Percentiles rank a stretch among this genome's conserved stretches.
These are phyloP conservation scores for Cystobasidium tubakii DNA, from an alignment of 768 basidiomycete species.

Conservation along the genomic window DNA sequence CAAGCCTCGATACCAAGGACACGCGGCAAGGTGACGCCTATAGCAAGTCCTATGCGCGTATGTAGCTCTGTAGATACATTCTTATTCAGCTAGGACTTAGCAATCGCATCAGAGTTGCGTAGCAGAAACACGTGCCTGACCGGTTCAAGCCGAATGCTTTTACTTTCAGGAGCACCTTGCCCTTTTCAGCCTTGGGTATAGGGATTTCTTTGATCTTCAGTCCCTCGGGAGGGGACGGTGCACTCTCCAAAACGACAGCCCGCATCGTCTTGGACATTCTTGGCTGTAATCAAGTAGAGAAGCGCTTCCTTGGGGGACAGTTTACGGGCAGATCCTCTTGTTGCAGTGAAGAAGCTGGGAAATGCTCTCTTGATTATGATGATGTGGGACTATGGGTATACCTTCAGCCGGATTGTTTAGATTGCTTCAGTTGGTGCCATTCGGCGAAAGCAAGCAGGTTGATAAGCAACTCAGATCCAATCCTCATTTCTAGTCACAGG, in stretches of 20 bases:
- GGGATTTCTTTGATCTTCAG: not conserved
- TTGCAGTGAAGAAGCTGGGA: no score
- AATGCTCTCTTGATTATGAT: no score
- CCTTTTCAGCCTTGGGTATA: constrained; percentile 4
- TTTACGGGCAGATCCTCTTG: no score
- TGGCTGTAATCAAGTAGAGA: not conserved
- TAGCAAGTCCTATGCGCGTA: not conserved
- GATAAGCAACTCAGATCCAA: no score
- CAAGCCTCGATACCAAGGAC: constrained; percentile 6
- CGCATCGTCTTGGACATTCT: not conserved
- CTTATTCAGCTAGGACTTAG: not conserved
- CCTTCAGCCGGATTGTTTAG: no score
- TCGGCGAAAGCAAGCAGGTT: no score
- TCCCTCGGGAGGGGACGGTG: not conserved
- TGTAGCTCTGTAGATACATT: not conserved
- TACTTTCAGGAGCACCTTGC: not conserved
- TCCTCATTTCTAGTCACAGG: no score
- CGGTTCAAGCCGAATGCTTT: constrained; percentile 15
- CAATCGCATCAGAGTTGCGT: no score
- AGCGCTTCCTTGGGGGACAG: not conserved
- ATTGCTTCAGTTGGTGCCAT: no score
- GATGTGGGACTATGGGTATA: no score
- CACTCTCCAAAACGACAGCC: constrained; percentile 7
- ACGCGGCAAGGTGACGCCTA: not conserved
- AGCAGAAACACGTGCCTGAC: not conserved